Conservation (phyloP, 2,329 filamentous ascomycete species). For the Pseudopithomyces maydicus region DNA sequence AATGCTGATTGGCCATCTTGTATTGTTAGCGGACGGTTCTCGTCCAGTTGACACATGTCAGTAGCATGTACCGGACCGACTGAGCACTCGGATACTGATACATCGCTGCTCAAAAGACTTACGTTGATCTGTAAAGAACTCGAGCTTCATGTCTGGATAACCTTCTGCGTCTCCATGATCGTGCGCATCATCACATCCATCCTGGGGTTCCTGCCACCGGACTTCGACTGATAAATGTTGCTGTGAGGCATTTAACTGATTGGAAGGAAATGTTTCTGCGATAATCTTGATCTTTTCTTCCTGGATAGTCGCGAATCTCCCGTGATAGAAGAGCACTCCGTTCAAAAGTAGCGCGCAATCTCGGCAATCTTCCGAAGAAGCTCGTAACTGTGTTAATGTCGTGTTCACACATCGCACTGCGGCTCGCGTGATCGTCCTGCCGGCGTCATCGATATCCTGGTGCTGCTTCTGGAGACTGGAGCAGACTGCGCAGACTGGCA, state of each 20-base stretch:
- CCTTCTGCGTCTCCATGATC: constrained; percentile 25
- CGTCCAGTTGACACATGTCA: not conserved
- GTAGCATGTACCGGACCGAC: no score
- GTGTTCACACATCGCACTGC: constrained; percentile 33
- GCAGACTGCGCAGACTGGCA: constrained; percentile 39
- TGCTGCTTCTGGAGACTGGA: constrained; percentile 40
- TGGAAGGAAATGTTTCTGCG: constrained; percentile 33
- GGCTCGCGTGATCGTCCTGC: constrained; percentile 16
- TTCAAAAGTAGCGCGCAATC: constrained; percentile 41
- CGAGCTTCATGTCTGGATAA: constrained; percentile 42
- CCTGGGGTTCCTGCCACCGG: constrained; percentile 33
- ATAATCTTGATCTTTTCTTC: constrained; percentile 32
- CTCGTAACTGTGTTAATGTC: constrained; percentile 33
- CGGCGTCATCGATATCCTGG: constrained; percentile 19
- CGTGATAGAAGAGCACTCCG: constrained; percentile 39
- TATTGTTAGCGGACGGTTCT: constrained; percentile 18
- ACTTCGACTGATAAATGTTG: constrained; percentile 42
- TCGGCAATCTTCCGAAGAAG: constrained; percentile 35
- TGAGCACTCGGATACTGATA: not conserved
- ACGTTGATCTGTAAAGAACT: constrained; percentile 45
- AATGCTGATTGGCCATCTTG: constrained; percentile 40
- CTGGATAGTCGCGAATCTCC: constrained; percentile 28
- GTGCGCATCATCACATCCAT: constrained; percentile 21
- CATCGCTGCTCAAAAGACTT: constrained; percentile 13
- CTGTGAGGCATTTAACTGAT: constrained; percentile 22